Evolutionary conservation across 1,284 basidiomycete genomes (phyloP).

Genomic region (Ustilago hordei): DNA sequence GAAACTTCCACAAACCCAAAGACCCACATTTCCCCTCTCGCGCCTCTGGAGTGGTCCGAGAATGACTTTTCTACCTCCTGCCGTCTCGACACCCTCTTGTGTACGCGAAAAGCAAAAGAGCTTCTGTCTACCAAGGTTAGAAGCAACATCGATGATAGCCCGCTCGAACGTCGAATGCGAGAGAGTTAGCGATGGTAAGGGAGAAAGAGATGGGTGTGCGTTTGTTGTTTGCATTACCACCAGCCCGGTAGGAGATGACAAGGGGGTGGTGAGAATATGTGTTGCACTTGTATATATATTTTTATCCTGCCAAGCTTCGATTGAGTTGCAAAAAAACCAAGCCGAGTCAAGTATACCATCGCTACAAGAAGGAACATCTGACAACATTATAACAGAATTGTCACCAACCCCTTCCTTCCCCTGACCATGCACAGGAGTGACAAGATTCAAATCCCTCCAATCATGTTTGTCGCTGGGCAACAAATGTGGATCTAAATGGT

Average conservation of each 20-base stretch:
- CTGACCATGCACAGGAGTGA: slow-evolving; percentile 15
- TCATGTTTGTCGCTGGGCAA: slow-evolving; percentile 33
- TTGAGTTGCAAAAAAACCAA: too few relatives aligned
- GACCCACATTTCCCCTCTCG: not conserved
- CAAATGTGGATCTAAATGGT: slow-evolving; percentile 53
- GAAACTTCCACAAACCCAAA: slow-evolving; percentile 38
- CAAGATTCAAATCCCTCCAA: slow-evolving; percentile 61
- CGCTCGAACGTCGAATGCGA: slow-evolving; percentile 53
- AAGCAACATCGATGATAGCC: slow-evolving; percentile 47
- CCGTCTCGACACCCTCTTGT: not conserved
- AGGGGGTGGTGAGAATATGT: slow-evolving; percentile 42
- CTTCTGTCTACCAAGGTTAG: slow-evolving; percentile 13
- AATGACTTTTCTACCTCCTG: not conserved
- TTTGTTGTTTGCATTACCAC: slow-evolving; percentile 66
- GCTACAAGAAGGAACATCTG: not conserved
- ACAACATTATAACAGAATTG: not conserved
- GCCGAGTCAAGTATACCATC: not conserved
- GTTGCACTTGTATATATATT: slow-evolving; percentile 59
- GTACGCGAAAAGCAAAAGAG: slow-evolving; percentile 13
- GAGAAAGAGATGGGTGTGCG: slow-evolving; percentile 42
- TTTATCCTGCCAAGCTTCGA: not conserved
- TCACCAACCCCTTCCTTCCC: not conserved
- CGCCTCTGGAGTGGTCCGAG: slow-evolving; percentile 20
- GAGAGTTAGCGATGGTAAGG: slow-evolving; percentile 29
- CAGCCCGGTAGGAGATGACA: not conserved